Conservation (phyloP, 192 early-diverging fungal species). For the Linnemannia zychae region DNA sequence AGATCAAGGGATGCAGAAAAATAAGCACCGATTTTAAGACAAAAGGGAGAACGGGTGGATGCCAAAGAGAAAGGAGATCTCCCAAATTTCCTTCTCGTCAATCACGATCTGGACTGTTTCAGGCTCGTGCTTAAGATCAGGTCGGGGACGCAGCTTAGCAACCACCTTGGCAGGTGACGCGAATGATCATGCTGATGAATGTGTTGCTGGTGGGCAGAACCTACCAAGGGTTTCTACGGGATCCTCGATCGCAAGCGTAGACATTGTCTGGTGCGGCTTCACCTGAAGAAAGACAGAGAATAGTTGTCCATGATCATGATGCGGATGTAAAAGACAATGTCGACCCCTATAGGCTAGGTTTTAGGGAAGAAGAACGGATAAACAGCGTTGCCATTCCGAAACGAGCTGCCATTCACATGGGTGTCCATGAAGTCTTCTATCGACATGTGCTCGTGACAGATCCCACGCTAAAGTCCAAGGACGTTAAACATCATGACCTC, state of each 20-base stretch:
- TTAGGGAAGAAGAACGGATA: constrained; percentile 17
- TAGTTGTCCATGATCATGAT: not conserved
- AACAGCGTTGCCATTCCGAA: not conserved
- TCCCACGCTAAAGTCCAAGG: constrained; percentile 6
- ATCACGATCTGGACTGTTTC: constrained; percentile 8
- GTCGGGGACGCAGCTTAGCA: not conserved
- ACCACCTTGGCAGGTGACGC: constrained; percentile 31
- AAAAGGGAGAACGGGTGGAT: too few species aligned
- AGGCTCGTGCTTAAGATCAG: not conserved
- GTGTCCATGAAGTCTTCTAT: constrained; percentile 20
- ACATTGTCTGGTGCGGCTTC: constrained; percentile 12
- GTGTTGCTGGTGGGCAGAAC: constrained; percentile 25
- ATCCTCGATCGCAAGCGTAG: not conserved
- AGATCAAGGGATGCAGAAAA: too few species aligned
- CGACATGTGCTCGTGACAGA: constrained; percentile 11
- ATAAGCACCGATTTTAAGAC: too few species aligned
- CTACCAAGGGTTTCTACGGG: not conserved
- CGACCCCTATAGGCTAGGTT: constrained; percentile 11
- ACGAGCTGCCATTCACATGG: not conserved
- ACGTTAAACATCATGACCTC: constrained; percentile 17
- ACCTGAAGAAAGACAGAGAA: constrained; percentile 20
- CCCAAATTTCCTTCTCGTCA: constrained; percentile 14
- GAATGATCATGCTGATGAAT: constrained; percentile 29
- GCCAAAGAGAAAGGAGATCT: too few species aligned
- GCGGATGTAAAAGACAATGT: constrained; percentile 17